Base-by-base conservation (phyloP, 768 basidiomycete genomes). In the Lepiota venenata region DNA sequence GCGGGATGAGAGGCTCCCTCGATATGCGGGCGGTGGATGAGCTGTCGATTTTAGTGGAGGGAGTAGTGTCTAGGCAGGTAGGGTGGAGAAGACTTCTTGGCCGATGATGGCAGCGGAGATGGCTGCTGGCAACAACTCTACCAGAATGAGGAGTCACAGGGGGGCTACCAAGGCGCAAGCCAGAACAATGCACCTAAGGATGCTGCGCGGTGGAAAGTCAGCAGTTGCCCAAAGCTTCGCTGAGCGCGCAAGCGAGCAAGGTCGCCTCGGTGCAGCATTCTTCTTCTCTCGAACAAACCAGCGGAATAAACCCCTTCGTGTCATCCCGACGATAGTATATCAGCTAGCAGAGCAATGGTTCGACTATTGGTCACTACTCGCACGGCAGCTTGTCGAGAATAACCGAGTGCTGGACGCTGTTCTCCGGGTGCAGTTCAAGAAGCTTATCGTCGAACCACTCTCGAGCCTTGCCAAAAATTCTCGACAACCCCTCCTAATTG, bases 221-320 rank as follows among this genome's bases (percentile, higher is more conserved):
- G 52, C 56, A 10, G 38, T 58, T 10, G 39, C 57, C 0, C 47
- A 54, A 35, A 58, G 52, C 3, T 6, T 58, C 12, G 47, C 41
- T 14, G 37, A 48, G 16, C 29, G n/a, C 10, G 27, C 32, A 12
- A 3, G 6, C 0, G 25, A 54, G n/a, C 12, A 16, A 3, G 35
- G 41, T 8, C 5, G 18, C 0, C 52, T 58, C 2, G 57, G 57
- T 10, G 57, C 52, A 2, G 37, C 47, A 3, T 55, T 37, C 48
- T 58, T 58, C 35, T 50, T 53, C 14, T 54, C 52, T 1, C 12
- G 52, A 18, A 10, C 22, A 4, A 38, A 47, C n/a, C 3, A 50
- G 4, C 44, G 36, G 1, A n/a, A 14, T 22, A 16, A 40, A 7
- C 18, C 10, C 22, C 4, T 11, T n/a, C 20, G 15, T 22, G 8